Base-by-base conservation (phyloP, 768 basidiomycete species). In the Tephrocybe rancida region DNA sequence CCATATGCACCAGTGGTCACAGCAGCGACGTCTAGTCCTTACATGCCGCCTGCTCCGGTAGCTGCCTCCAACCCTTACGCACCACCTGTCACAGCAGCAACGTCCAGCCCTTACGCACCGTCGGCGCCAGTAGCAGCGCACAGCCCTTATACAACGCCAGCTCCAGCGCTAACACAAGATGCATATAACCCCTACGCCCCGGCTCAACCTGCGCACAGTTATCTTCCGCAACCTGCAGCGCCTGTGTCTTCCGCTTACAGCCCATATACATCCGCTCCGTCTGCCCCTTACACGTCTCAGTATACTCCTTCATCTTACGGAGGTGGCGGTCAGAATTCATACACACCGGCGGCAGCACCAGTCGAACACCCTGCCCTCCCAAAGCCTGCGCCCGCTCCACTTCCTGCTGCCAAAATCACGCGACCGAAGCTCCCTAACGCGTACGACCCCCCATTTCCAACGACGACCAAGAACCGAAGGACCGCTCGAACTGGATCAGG, bases 361-460 rank as follows among this genome's bases (percentile, higher is more conserved):
- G 29, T 14, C 18, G 53, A 58, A 39, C 32, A 52, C 22, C n/a
- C 34, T 35, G 26, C 46, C 19, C 52, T 39, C 13, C 50, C 48
- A 13, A 53, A 44, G 29, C 34, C 50, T 22, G 57, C 52, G 25
- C 66, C 48, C 66, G 70, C 75, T n/a, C 63, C 74, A 25, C 70
- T 75, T 19, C 63, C 75, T 5, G 72, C 76, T 16, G 67, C 77
- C 2, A 69, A 78, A 25, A 61, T 85, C n/a, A 83, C 73, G 54
- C 78, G 88, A 45, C 86, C 86, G 21, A 88, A 84, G 69, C 68
- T 82, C 29, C 75, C 73, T 13, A 88, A 90, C 58, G 89, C 88
- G 1, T 91, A 90, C 60, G 89, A 91, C 60, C 89, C 89, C 2
- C 88, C 89, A 27, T 80, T 90, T 53, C 82, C 82, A 34, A 76